Percentiles rank a stretch among this genome's conserved stretches.
Conservation (phyloP, 148 eudicot genomes). For the Amaranthus cruentus region DNA sequence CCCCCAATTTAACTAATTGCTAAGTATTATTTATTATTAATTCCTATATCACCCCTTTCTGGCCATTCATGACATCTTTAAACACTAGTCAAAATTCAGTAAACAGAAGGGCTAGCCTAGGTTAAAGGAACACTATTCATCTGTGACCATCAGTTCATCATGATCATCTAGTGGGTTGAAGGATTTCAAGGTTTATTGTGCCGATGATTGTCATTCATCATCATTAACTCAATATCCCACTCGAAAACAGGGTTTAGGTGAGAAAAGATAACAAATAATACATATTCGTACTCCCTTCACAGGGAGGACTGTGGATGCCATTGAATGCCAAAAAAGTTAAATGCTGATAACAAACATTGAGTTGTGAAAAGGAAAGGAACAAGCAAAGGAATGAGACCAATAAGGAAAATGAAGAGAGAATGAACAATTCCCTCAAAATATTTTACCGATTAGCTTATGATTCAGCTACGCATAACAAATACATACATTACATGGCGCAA, state of each 20-base stretch:
- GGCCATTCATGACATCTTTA: too few species aligned
- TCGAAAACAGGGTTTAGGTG: not conserved
- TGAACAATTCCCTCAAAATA: conserved; percentile 29
- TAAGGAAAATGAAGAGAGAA: conserved; percentile 25
- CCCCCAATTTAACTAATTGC: too few species aligned
- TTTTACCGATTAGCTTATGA: conserved; percentile 9
- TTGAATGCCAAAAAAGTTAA: not conserved
- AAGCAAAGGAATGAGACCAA: not conserved
- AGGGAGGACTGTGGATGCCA: too few species aligned
- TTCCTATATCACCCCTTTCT: too few species aligned
- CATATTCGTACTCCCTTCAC: too few species aligned
- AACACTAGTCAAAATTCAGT: not conserved
- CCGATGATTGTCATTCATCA: not conserved
- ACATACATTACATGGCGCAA: conserved; percentile 16
- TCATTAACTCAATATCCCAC: too few species aligned
- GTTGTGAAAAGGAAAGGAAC: not conserved
- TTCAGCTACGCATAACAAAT: conserved; percentile 4
- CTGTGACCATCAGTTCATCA: not conserved
- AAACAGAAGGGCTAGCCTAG: too few species aligned
- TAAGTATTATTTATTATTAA: too few species aligned
- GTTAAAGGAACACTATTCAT: too few species aligned
- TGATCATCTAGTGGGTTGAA: not conserved
- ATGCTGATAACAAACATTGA: not conserved
- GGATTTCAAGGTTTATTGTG: not conserved
- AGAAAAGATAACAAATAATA: not conserved